A percentile compares a stretch with the other conserved stretches of the same genome.
These are phyloP conservation scores for Ophiocordyceps camponoti-saundersi DNA, from an alignment of 2,329 filamentous ascomycete species.

Conservation along the genomic window DNA sequence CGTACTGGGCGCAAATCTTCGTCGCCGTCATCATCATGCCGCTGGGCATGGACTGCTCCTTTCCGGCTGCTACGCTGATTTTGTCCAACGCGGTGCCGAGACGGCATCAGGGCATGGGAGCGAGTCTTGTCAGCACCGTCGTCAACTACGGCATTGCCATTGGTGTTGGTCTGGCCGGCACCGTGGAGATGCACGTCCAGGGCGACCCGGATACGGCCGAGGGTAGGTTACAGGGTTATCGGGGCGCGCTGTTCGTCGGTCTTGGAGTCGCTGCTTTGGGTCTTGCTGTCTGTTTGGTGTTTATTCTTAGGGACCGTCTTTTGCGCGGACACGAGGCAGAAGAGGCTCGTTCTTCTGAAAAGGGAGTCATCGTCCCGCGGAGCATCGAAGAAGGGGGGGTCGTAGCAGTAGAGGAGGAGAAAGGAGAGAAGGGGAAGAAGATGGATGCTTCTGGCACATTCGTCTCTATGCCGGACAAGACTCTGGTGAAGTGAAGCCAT, in stretches of 20 bases:
- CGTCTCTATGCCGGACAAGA: no score
- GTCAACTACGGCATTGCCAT: constrained; percentile 54
- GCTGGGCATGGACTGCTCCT: constrained; percentile 50
- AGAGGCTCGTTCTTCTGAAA: neutral
- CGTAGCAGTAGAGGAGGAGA: no score
- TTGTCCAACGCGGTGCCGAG: constrained; percentile 33
- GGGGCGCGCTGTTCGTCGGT: constrained; percentile 14
- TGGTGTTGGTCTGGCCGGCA: constrained; percentile 48
- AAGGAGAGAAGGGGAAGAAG: no score
- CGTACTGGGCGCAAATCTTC: constrained; percentile 49
- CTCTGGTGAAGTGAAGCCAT: no score
- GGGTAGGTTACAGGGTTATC: constrained; percentile 5
- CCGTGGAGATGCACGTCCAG: constrained; percentile 31
- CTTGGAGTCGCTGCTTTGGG: constrained; percentile 16
- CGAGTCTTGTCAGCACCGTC: constrained; percentile 42
- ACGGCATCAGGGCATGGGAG: constrained; percentile 28
- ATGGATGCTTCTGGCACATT: no score
- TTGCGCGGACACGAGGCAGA: no score
- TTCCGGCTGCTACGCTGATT: constrained; percentile 44
- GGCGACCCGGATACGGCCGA: constrained; percentile 5
- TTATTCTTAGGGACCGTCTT: neutral
- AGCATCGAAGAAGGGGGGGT: no score
- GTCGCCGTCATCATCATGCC: constrained; percentile 39
- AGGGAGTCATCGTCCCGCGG: no score
- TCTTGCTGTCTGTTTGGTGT: constrained; percentile 2